Base-by-base conservation (phyloP, 306 rosid genomes). In the Canavalia gladiata region DNA sequence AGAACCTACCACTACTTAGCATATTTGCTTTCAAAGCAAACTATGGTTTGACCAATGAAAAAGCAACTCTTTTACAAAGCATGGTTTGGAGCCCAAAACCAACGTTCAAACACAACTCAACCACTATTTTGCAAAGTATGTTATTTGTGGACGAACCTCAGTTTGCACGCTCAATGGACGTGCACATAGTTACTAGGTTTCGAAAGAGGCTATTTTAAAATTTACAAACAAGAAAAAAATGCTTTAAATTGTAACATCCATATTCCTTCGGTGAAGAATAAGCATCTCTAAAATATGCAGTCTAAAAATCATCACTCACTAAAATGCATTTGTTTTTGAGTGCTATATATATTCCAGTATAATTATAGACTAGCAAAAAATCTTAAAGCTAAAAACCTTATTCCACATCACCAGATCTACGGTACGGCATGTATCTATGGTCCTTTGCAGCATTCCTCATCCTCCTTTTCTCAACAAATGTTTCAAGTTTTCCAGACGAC, bases 361-460 rank as follows among this genome's bases (percentile, higher is more conserved):
- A 64, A 39, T 41, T 35, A 12, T 7, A 77, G 49, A 60, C 13
- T 45, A 76, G 30, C 18, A 39, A 78, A 72, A 49, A 57, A 47
- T 60, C 58, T 72, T 78, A 25, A 57, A 69, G 83, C 10, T 58
- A 52, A 56, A 75, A 41, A 71, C 70, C 56, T 74, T 39, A 87
- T 58, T 87, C 79, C 47, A 12, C 34, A 4, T 78, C 90, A 57
- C 41, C 68, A 51, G 91, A 72, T 81, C 91, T 90, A 47, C 91
- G 89, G 67, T 95, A 92, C 34, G 98, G 97, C 90, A 95, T 80
- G 87, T 78, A 86, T 85, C 86, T 84, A 34, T 84, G 97, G 76
- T 95, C 91, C 88, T 91, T 95, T 2, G 97, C 83, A 49, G 97
- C 95, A 86, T 95, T 95, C 85, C 91, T 95, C 89, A 75, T 88